Evolutionary conservation across 2,329 filamentous ascomycete species (phyloP).

Genomic region (Knufia petricola): DNA sequence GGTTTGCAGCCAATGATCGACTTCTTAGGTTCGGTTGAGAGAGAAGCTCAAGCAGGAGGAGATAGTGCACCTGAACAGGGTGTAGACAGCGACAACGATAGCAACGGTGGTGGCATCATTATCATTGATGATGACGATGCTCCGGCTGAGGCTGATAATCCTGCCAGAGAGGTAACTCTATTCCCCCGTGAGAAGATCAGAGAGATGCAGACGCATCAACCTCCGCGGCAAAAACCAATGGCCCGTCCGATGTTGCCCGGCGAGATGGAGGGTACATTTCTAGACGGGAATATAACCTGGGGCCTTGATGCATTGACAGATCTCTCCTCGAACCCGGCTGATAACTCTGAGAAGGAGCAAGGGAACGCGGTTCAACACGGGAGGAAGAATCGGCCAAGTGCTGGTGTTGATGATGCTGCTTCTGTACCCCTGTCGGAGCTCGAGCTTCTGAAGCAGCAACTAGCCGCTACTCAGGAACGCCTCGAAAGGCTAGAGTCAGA

Average conservation of each 20-base stretch:
- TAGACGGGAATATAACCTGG: neutral
- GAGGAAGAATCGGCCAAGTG: neutral
- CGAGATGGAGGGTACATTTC: conserved; percentile 11
- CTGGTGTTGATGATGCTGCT: neutral
- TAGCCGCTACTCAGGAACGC: conserved; percentile 15
- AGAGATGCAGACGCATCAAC: neutral
- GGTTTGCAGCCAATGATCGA: conserved; percentile 18
- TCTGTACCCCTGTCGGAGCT: conserved; percentile 10
- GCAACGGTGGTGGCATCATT: neutral
- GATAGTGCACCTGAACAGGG: neutral
- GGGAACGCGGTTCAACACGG: neutral
- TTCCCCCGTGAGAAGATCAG: neutral
- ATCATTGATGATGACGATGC: neutral
- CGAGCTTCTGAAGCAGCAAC: conserved; percentile 13
- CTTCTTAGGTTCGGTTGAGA: conserved; percentile 17
- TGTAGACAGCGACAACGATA: neutral
- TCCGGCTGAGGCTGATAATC: neutral
- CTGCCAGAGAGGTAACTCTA: neutral
- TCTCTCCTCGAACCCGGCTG: too few species aligned
- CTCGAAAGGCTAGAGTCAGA: conserved; percentile 16
- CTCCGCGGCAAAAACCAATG: neutral
- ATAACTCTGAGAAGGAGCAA: neutral
- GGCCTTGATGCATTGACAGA: neutral
- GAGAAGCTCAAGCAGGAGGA: neutral
- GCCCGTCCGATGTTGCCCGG: conserved; percentile 6